Percentiles rank a stretch among this genome's conserved stretches.
These are phyloP conservation scores for Neoboletus brunneissimus DNA, from an alignment of 768 basidiomycete species.

Conservation along the genomic window DNA sequence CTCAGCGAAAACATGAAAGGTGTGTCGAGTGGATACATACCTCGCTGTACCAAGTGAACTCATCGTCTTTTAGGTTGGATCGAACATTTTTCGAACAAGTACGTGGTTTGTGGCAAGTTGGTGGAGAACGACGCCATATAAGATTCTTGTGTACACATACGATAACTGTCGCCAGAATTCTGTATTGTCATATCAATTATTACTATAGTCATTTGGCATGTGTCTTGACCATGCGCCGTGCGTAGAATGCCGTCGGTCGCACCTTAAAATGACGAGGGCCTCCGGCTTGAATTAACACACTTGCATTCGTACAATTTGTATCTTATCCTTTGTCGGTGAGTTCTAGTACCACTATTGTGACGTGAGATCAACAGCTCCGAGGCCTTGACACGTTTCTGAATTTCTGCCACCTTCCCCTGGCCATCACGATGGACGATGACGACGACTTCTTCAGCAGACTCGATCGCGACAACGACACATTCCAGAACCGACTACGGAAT, in stretches of 20 bases:
- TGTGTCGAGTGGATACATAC: slow-evolving; percentile 21
- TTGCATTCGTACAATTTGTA: not conserved
- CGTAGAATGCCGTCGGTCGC: not conserved
- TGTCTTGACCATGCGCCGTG: not conserved
- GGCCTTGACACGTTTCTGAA: not conserved
- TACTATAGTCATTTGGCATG: not conserved
- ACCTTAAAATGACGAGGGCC: not conserved
- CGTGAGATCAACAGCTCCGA: not conserved
- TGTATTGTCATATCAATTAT: slow-evolving; percentile 3
- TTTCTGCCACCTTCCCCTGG: not conserved
- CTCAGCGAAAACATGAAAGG: slow-evolving; percentile 89
- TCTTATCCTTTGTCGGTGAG: not conserved
- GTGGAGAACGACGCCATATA: slow-evolving; percentile 69
- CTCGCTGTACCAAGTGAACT: not conserved
- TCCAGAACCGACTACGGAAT: slow-evolving; percentile 39
- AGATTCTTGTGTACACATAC: not conserved
- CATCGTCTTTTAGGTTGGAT: slow-evolving; percentile 66
- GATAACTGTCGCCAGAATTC: not conserved
- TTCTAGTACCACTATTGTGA: not conserved
- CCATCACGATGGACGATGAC: slow-evolving; percentile 21
- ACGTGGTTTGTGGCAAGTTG: slow-evolving; percentile 85
- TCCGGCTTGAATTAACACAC: not conserved
- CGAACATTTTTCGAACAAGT: slow-evolving; percentile 90
- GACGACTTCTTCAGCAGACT: slow-evolving; percentile 31
- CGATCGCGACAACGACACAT: slow-evolving; percentile 12